Base-by-base conservation (phyloP, 2,329 filamentous ascomycete species). In the Alternaria conjuncta region DNA sequence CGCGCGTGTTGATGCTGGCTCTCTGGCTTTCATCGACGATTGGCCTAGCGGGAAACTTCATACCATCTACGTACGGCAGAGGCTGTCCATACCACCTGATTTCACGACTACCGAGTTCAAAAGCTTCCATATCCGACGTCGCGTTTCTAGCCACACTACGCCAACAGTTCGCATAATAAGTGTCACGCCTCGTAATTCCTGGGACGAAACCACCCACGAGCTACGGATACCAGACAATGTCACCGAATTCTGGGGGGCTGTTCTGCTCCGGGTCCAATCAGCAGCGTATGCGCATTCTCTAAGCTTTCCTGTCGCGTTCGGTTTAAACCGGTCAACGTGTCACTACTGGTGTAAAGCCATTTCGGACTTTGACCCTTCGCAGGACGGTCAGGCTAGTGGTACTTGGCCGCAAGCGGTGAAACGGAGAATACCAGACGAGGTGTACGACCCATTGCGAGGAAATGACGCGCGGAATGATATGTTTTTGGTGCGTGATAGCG, bases 21-120 rank as follows among this genome's bases (percentile, higher is more conserved):
- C 88, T 86, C 66, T 74, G 86, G 2, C 78, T 84, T n/a, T 87
- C 84, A 0, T 79, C 88, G 1, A 74, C 81, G 3, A 74, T 44
- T 75, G 71, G 71, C 73, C 73, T 10, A 73, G 64, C 5, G 71
- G 71, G 1, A 61, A 70, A n/a, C 64, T 70, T 3, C 67, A 66
- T 12, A 71, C 68, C 5, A 68, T 75, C 3, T 75, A 73, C 28
- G 62, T 75, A 1, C 67, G 71, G 3, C 71, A 75, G 28, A 73
- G 65, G 28, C 68, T 67, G 9, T 66, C 51, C 1, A 70, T 75
- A 41, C 73, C 71, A n/a, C 60, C 61, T 10, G 64, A 67, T 23
- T 75, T 72, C 55, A 70, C 66, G 4, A 68, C 68, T 1, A 46
- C 65, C 5, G 71, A 74, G 7, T 69, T 75, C 43, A 55, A 53